Evolutionary conservation across 176 grass and related monocot genomes (phyloP).

Genomic region (Avena eriantha): DNA sequence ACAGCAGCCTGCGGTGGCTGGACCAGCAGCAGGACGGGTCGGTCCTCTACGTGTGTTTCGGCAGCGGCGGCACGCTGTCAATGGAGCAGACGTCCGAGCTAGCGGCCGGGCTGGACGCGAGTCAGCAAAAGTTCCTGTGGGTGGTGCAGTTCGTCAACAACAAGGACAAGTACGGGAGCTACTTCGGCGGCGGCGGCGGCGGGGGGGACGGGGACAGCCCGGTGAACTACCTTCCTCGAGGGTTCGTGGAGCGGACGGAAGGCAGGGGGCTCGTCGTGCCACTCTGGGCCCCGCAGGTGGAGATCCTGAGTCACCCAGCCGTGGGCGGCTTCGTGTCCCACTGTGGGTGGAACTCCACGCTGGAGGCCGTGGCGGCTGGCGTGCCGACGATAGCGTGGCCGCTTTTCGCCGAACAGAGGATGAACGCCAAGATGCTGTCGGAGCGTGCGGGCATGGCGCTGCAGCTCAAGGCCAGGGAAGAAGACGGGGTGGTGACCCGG

Average conservation of each 20-base stretch:
- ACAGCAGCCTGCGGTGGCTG: constrained; percentile 60
- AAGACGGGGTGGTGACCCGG: constrained; percentile 37
- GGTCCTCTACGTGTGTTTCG: constrained; percentile 67
- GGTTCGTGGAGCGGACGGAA: constrained; percentile 44
- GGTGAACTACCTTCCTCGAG: constrained; percentile 30
- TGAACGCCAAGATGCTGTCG: constrained; percentile 52
- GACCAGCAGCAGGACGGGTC: constrained; percentile 46
- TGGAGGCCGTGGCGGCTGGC: constrained; percentile 53
- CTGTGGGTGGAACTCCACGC: constrained; percentile 70
- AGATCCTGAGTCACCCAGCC: constrained; percentile 41
- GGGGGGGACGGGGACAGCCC: neutral
- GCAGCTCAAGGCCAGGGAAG: neutral
- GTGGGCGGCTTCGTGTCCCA: constrained; percentile 55
- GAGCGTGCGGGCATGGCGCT: constrained; percentile 36
- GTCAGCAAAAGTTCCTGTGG: constrained; percentile 68
- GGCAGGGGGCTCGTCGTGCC: constrained; percentile 32
- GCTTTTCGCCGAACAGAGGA: constrained; percentile 53
- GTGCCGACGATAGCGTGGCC: constrained; percentile 74
- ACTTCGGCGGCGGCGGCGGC: neutral
- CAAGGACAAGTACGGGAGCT: constrained; percentile 27
- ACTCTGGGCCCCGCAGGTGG: constrained; percentile 35
- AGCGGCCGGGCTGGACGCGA: constrained; percentile 58
- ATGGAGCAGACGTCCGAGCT: constrained; percentile 52
- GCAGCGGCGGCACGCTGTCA: constrained; percentile 66
- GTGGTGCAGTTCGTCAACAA: constrained; percentile 50